Percentiles rank a stretch among this genome's conserved stretches.
These are phyloP conservation scores for Ramularia collo-cygni DNA, from an alignment of 2,329 filamentous ascomycete genomes.

Conservation along the genomic window DNA sequence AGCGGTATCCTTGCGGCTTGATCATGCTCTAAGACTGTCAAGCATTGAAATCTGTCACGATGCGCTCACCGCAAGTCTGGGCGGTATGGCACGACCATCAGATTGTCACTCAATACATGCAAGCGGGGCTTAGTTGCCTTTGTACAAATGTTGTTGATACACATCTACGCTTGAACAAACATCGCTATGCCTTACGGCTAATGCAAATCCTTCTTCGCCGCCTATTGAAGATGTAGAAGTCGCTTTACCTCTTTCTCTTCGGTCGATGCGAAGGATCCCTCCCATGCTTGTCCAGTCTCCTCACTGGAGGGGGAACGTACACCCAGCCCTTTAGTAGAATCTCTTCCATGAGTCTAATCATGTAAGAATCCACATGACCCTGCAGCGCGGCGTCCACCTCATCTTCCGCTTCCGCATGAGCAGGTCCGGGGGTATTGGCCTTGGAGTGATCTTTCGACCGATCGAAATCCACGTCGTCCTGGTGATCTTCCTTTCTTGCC, in stretches of 20 bases:
- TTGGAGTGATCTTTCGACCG: slow-evolving; percentile 33
- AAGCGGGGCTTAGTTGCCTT: not conserved
- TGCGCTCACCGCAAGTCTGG: too few relatives aligned
- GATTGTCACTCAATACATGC: not conserved
- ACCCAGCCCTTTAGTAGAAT: slow-evolving; percentile 23
- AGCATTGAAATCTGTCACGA: too few relatives aligned
- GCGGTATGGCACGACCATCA: too few relatives aligned
- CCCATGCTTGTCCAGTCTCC: slow-evolving; percentile 31
- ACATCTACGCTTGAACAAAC: slow-evolving; percentile 2
- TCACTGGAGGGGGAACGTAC: slow-evolving; percentile 30
- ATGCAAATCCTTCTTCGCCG: not conserved
- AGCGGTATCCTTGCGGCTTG: too few relatives aligned
- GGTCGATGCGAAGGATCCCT: slow-evolving; percentile 31
- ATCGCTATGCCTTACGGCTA: slow-evolving; percentile 7
- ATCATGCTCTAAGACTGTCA: too few relatives aligned
- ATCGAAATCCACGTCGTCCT: slow-evolving; percentile 73
- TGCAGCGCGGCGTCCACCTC: slow-evolving; percentile 49
- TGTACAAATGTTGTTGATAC: not conserved
- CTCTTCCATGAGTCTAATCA: slow-evolving; percentile 30
- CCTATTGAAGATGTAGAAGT: too few relatives aligned
- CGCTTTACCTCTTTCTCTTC: slow-evolving; percentile 25
- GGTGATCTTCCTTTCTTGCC: slow-evolving; percentile 78
- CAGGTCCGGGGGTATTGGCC: slow-evolving; percentile 29
- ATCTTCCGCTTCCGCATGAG: slow-evolving; percentile 29
- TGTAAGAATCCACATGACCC: slow-evolving; percentile 62